These are phyloP conservation scores for Naganishia albida DNA, from an alignment of 1,284 basidiomycete species.

Conservation along the genomic window DNA sequence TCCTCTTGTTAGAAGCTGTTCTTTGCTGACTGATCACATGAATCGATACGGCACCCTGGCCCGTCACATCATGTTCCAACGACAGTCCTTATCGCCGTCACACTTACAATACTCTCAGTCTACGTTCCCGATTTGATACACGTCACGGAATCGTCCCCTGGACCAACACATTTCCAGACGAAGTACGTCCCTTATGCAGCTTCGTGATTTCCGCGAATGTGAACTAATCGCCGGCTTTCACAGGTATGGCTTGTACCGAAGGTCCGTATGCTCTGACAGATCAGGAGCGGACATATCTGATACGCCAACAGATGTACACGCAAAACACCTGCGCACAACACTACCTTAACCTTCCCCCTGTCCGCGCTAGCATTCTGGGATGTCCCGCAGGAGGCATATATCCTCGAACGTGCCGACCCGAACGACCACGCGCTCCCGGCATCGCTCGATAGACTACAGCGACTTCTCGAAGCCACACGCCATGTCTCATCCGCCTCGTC, in stretches of 20 bases:
- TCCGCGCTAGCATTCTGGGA: neutral
- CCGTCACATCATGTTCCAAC: neutral
- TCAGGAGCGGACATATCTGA: neutral
- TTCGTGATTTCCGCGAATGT: neutral
- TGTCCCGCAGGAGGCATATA: neutral
- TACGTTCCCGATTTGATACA: conserved; percentile 49
- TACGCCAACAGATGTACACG: conserved; percentile 44
- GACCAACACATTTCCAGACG: conserved; percentile 49
- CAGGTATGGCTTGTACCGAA: conserved; percentile 52
- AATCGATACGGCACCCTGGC: no score
- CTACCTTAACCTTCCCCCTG: neutral
- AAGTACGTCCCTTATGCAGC: conserved; percentile 37
- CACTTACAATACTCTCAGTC: conserved; percentile 50
- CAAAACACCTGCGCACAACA: conserved; percentile 34
- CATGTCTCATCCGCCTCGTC: neutral
- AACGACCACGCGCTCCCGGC: neutral
- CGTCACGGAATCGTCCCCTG: conserved; percentile 42
- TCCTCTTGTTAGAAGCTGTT: neutral
- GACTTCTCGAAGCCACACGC: neutral
- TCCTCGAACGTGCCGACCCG: conserved; percentile 14
- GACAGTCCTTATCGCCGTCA: conserved; percentile 45
- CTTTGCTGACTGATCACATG: neutral
- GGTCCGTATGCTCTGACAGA: conserved; percentile 34
- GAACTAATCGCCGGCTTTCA: neutral
- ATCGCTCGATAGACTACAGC: conserved; percentile 6